A percentile compares a stretch with the other conserved stretches of the same genome.
These are phyloP conservation scores for Leersia perrieri DNA, from an alignment of 176 grass and related monocot genomes.

Conservation along the genomic window DNA sequence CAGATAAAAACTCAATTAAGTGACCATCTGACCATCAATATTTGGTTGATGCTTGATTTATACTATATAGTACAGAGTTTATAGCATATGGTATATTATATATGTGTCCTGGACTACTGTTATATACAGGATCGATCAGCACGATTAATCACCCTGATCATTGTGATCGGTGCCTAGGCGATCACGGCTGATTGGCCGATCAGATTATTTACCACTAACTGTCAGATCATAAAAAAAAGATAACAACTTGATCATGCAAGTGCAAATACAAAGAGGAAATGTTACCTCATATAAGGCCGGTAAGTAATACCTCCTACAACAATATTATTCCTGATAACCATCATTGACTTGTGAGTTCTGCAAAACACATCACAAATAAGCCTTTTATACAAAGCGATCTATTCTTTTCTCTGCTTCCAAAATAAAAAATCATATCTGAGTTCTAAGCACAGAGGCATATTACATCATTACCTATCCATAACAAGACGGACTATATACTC, in stretches of 20 bases:
- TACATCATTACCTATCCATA: conserved; percentile 83
- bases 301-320: conserved; percentile 99
- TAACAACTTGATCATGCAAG: neutral
- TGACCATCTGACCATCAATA: no score
- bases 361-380: conserved; percentile 16
- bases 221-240: neutral
- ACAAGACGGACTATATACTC: conserved; percentile 98
- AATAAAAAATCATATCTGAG: neutral
- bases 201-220: conserved; percentile 3
- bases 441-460: neutral
- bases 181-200: no score
- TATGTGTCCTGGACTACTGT: no score
- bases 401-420: neutral
- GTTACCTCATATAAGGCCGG: conserved; percentile 89
- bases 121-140: no score
- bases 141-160: no score
- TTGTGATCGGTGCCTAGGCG: no score
- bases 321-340: conserved; percentile 97
- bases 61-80: no score
- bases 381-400: neutral
- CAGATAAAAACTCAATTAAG: no score
- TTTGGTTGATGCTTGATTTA: no score
- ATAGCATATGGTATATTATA: no score
- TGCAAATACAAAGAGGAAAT: neutral
- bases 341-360: conserved; percentile 99